Percentiles rank a stretch among this genome's conserved stretches.
Evolutionary conservation across 257 asterid species (phyloP).

Genomic region (Penstemon barbatus): DNA sequence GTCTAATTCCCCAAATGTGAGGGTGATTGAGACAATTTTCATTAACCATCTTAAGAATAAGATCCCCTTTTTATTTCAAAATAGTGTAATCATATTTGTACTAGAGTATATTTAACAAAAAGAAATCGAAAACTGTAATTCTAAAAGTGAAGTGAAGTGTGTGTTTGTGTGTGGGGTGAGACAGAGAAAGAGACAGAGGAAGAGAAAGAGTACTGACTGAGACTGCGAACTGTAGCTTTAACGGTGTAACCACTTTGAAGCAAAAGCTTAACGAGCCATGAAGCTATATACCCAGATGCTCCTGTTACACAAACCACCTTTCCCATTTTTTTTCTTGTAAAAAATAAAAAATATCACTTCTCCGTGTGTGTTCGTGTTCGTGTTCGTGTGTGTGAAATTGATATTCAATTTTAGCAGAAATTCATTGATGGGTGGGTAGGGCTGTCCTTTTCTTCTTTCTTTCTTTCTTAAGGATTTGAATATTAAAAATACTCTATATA

Average conservation of each 20-base stretch:
- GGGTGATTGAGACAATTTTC: no score
- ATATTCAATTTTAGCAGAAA: neutral
- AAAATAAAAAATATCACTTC: neutral
- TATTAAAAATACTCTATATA: no score
- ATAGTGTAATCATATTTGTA: no score
- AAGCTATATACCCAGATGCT: constrained; percentile 61
- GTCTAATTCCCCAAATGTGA: no score
- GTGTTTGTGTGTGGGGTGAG: no score
- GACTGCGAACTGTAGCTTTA: constrained; percentile 58
- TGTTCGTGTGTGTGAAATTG: neutral
- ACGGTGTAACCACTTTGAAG: constrained; percentile 62
- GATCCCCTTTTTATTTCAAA: no score
- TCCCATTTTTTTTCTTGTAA: constrained; percentile 11
- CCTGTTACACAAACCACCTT: constrained; percentile 69
- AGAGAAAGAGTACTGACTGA: constrained; percentile 36
- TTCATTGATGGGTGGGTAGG: neutral
- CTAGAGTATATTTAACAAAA: no score
- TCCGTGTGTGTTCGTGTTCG: neutral
- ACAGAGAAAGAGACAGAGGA: neutral
- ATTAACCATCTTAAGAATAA: no score
- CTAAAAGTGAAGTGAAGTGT: no score
- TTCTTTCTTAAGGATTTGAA: neutral
- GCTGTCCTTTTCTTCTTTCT: neutral
- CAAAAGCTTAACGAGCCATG: constrained; percentile 64
- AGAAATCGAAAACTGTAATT: no score